A percentile compares a stretch with the other conserved stretches of the same genome.
Evolutionary conservation across 345 rosid species (phyloP).

Genomic region (Noccaea bulbosa): DNA sequence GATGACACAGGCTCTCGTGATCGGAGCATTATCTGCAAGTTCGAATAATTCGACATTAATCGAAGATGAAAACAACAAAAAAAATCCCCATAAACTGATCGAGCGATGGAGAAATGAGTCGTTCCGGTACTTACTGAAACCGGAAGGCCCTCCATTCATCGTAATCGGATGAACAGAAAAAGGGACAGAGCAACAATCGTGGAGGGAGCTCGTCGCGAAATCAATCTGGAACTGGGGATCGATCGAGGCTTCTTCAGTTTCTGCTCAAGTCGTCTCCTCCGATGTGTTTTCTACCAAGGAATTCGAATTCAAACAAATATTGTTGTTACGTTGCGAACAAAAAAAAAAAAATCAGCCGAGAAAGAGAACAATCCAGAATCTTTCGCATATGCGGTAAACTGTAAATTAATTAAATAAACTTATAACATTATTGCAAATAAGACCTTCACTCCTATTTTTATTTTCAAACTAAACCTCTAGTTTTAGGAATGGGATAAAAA

Average conservation of each 20-base stretch:
- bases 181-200: not conserved
- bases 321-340: not conserved
- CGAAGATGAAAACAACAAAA: not conserved
- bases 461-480: not conserved
- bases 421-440: constrained; percentile 9
- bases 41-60: constrained; percentile 7
- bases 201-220: not conserved
- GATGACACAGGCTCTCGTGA: constrained; percentile 66
- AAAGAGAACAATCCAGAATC: constrained; percentile 21
- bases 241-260: constrained; percentile 3
- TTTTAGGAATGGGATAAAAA: not conserved
- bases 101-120: not conserved
- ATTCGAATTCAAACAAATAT: constrained; percentile 5
- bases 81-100: not conserved
- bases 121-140: constrained; percentile 64
- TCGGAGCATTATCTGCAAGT: constrained; percentile 78
- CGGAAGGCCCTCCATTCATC: constrained; percentile 98
- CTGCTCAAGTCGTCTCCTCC: constrained; percentile 29
- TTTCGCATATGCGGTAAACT: not conserved
- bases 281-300: constrained; percentile 6
- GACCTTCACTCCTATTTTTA: not conserved
- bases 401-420: not conserved
- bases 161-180: constrained; percentile 37
- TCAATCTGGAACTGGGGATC: constrained; percentile 31
- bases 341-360: not conserved